phyloP scores from a whole-genome alignment of 1,284 basidiomycete species.

The Moesziomyces sp. region DNA sequence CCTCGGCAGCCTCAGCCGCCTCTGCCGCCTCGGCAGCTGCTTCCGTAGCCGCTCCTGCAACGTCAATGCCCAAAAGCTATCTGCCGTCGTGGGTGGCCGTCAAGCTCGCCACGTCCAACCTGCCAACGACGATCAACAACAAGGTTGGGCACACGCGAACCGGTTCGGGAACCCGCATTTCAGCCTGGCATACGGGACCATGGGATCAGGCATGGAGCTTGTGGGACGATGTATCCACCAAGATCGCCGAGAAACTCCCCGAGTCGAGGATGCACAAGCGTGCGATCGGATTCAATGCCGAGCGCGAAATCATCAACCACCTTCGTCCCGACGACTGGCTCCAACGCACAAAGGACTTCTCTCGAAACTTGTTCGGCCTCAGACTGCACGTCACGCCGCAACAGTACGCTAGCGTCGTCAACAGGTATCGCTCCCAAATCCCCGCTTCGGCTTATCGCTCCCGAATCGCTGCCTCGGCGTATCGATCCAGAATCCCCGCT shows the following conservation, averaged over 20 bases:
- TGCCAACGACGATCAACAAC: neutral
- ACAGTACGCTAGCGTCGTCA: slow-evolving; percentile 4
- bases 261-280: slow-evolving; percentile 1
- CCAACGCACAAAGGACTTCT: slow-evolving; percentile 22
- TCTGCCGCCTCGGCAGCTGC: too few relatives aligned
- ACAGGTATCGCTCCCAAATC: slow-evolving; percentile 4
- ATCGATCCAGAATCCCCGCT: neutral
- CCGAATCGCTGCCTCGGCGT: neutral
- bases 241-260: neutral
- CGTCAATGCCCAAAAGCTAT: neutral
- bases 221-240: neutral
- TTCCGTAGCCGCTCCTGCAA: neutral
- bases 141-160: too few relatives aligned
- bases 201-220: slow-evolving; percentile 16
- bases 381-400: slow-evolving; percentile 2
- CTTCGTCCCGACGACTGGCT: slow-evolving; percentile 10
- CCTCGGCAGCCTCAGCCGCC: too few relatives aligned
- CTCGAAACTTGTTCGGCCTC: neutral
- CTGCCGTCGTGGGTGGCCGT: neutral
- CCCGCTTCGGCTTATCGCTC: too few relatives aligned
- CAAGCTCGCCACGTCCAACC: neutral
- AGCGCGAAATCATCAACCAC: slow-evolving; percentile 10
- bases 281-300: neutral
- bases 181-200: slow-evolving; percentile 9
- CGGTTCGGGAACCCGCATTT: neutral